These are phyloP conservation scores for Candida albicans DNA, from an alignment of 1,139 yeast genomes.

Conservation along the genomic window DNA sequence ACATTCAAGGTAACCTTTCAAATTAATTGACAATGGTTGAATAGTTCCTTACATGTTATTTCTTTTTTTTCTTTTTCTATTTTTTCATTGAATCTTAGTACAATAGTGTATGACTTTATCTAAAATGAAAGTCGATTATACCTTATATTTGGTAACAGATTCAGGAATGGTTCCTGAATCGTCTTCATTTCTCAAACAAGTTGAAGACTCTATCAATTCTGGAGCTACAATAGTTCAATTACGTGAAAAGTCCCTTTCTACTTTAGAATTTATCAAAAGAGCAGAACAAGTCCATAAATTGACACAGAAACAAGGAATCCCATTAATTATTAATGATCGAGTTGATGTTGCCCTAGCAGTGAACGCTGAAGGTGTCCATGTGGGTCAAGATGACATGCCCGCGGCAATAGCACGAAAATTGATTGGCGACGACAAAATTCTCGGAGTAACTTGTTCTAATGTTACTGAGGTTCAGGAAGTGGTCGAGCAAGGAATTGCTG, in stretches of 20 bases:
- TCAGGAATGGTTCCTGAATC: constrained; percentile 71
- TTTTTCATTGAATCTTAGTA: no score
- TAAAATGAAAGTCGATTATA: constrained; percentile 43
- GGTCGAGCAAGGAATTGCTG: constrained; percentile 55
- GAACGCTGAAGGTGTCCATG: constrained; percentile 91
- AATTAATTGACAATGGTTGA: no score
- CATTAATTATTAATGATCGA: constrained; percentile 83
- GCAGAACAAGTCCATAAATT: constrained; percentile 63
- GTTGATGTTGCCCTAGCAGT: constrained; percentile 88
- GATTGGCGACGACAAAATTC: constrained; percentile 70
- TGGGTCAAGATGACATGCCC: constrained; percentile 90
- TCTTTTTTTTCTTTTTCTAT: no score
- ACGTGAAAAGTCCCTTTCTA: constrained; percentile 74
- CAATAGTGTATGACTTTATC: not conserved
- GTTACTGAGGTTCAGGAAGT: constrained; percentile 60
- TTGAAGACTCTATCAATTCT: constrained; percentile 58
- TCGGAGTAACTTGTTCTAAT: constrained; percentile 76
- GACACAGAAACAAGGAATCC: constrained; percentile 61
- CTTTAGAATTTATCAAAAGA: constrained; percentile 62
- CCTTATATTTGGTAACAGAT: constrained; percentile 80
- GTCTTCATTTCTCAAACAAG: constrained; percentile 58
- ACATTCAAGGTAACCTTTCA: no score
- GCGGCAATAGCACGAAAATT: constrained; percentile 58
- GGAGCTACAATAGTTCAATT: constrained; percentile 85
- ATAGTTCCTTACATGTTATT: no score